Percentiles rank a stretch among this genome's conserved stretches.
Conservation (phyloP, 2,329 filamentous ascomycete species). For the Penicillium nordicum region DNA sequence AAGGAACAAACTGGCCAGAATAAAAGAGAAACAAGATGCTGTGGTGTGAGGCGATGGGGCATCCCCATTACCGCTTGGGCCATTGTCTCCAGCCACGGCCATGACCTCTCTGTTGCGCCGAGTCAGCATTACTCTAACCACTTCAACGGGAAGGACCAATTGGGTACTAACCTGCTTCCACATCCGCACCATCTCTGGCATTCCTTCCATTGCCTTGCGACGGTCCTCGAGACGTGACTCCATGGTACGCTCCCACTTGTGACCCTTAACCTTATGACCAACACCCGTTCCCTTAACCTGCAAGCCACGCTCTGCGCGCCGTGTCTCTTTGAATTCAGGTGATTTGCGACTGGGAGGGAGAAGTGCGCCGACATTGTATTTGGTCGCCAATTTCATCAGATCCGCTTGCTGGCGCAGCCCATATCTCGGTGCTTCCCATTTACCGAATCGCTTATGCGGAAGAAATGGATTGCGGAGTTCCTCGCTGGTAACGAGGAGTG, state of each 20-base stretch:
- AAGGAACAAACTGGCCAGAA: conserved; percentile 7
- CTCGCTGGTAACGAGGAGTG: conserved; percentile 42
- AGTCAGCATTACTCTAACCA: conserved; percentile 33
- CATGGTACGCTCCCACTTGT: conserved; percentile 84
- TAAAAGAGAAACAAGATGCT: conserved; percentile 15
- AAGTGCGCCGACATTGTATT: conserved; percentile 76
- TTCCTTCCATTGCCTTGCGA: conserved; percentile 87
- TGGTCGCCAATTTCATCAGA: conserved; percentile 76
- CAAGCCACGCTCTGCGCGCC: conserved; percentile 73
- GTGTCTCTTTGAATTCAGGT: conserved; percentile 62
- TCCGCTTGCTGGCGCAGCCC: conserved; percentile 86
- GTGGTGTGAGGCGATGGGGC: neutral
- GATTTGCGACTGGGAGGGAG: conserved; percentile 75
- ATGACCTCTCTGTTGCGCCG: conserved; percentile 57
- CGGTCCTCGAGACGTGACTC: conserved; percentile 80
- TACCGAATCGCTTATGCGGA: conserved; percentile 72
- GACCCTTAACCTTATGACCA: conserved; percentile 91
- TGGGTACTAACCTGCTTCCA: conserved; percentile 77
- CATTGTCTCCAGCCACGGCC: conserved; percentile 72
- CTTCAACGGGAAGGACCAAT: neutral
- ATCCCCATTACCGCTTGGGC: conserved; percentile 51
- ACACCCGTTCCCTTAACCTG: conserved; percentile 89
- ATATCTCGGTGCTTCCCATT: conserved; percentile 79
- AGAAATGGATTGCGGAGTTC: conserved; percentile 73
- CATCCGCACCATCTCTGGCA: conserved; percentile 85